These are phyloP conservation scores for Ophiostoma montium DNA, from an alignment of 2,329 filamentous ascomycete species.

Conservation along the genomic window DNA sequence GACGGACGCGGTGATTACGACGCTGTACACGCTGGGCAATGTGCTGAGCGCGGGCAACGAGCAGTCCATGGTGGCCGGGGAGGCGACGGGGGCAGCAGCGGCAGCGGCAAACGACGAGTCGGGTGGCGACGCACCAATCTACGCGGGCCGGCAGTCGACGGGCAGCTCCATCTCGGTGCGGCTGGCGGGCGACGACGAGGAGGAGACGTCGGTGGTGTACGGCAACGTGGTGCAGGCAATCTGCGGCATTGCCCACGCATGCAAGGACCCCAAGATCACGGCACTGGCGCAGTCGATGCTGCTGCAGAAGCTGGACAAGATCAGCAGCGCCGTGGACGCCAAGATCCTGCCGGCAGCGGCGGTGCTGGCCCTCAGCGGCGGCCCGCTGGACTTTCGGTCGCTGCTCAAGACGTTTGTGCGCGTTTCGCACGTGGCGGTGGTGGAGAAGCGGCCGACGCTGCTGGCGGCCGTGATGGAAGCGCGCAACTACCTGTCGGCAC, in stretches of 20 bases:
- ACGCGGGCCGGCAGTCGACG: slow-evolving; percentile 42
- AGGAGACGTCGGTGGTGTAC: slow-evolving; percentile 65
- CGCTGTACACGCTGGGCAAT: slow-evolving; percentile 91
- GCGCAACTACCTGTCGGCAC: slow-evolving; percentile 61
- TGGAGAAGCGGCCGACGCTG: slow-evolving; percentile 52
- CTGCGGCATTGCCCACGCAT: slow-evolving; percentile 71
- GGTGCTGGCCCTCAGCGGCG: slow-evolving; percentile 60
- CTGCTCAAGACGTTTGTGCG: slow-evolving; percentile 72
- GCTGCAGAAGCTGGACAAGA: slow-evolving; percentile 83
- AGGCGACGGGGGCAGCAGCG: slow-evolving; percentile 16
- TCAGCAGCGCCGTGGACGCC: slow-evolving; percentile 66
- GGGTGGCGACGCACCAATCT: too few relatives aligned
- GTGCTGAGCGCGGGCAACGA: slow-evolving; percentile 64
- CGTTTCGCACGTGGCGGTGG: slow-evolving; percentile 57
- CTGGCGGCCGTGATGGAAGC: slow-evolving; percentile 67
- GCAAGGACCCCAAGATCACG: slow-evolving; percentile 80
- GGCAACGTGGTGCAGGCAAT: slow-evolving; percentile 90
- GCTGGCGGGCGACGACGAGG: slow-evolving; percentile 57
- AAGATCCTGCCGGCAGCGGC: slow-evolving; percentile 77
- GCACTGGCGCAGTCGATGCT: slow-evolving; percentile 91
- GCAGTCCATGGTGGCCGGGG: slow-evolving; percentile 36
- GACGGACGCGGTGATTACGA: slow-evolving; percentile 87
- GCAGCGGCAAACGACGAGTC: slow-evolving; percentile 15
- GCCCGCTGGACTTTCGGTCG: slow-evolving; percentile 69
- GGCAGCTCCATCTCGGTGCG: slow-evolving; percentile 71